phyloP scores from a whole-genome alignment of 768 basidiomycete species.

The Coprinopsis cinerea region DNA sequence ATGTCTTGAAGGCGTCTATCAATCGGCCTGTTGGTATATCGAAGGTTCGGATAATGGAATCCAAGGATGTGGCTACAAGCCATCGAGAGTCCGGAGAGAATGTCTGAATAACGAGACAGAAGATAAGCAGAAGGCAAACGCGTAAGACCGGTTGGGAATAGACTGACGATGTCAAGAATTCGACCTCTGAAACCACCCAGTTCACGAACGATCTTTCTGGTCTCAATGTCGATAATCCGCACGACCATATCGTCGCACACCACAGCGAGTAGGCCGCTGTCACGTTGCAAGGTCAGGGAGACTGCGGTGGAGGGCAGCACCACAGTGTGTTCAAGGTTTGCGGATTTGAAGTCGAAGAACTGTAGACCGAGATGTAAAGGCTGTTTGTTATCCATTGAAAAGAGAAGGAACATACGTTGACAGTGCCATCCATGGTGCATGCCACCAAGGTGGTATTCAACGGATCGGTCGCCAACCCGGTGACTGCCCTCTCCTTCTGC shows the following conservation, averaged over 20 bases:
- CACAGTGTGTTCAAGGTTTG: conserved; percentile 63
- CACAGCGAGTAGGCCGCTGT: conserved; percentile 77
- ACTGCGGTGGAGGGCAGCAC: conserved; percentile 62
- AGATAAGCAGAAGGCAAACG: conserved; percentile 3
- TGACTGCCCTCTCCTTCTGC: conserved; percentile 52
- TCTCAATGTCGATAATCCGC: conserved; percentile 89
- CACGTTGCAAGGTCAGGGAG: conserved; percentile 73
- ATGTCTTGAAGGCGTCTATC: conserved; percentile 87
- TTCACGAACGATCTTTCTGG: conserved; percentile 81
- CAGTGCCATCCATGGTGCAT: conserved; percentile 80
- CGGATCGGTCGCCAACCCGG: conserved; percentile 80
- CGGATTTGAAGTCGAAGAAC: conserved; percentile 97
- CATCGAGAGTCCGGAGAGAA: conserved; percentile 96
- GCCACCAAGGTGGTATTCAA: conserved; percentile 79
- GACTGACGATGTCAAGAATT: conserved; percentile 81
- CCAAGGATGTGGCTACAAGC: conserved; percentile 84
- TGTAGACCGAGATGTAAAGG: conserved; percentile 32
- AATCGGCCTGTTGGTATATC: conserved; percentile 90
- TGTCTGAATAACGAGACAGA: conserved; percentile 41
- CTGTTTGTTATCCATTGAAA: conserved; percentile 2
- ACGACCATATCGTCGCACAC: conserved; percentile 84
- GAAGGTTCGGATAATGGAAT: conserved; percentile 90
- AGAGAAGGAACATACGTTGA: conserved; percentile 58
- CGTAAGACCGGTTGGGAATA: background rate
- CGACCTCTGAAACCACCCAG: conserved; percentile 76